Percentiles rank a stretch among this genome's conserved stretches.
Evolutionary conservation across 192 early-diverging fungal species (phyloP).

Genomic region (Lunasporangiospora selenospora): DNA sequence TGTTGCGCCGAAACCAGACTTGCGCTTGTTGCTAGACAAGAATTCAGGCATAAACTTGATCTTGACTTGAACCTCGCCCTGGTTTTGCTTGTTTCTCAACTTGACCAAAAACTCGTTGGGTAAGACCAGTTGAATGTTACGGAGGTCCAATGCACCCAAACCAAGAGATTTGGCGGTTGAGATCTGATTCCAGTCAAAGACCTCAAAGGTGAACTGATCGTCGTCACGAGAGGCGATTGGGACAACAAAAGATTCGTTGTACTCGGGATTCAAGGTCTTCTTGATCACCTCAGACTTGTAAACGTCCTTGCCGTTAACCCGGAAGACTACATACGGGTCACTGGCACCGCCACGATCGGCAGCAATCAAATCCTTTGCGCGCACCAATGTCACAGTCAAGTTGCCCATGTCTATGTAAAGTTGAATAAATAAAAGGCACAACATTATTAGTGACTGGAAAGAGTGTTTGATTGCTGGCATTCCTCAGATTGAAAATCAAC

Average conservation of each 20-base stretch:
- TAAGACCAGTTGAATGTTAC: slow-evolving; percentile 58
- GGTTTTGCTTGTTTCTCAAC: slow-evolving; percentile 43
- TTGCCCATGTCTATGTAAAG: slow-evolving; percentile 63
- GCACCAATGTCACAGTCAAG: slow-evolving; percentile 63
- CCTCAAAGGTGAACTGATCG: slow-evolving; percentile 64
- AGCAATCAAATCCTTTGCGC: slow-evolving; percentile 65
- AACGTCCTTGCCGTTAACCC: slow-evolving; percentile 68
- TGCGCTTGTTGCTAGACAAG: slow-evolving; percentile 20
- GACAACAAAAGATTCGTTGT: slow-evolving; percentile 69
- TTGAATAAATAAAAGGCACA: background rate
- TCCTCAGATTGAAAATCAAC: too few species aligned
- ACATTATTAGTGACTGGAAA: background rate
- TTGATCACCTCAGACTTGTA: slow-evolving; percentile 73
- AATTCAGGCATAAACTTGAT: slow-evolving; percentile 64
- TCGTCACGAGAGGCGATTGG: slow-evolving; percentile 62
- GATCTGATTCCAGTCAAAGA: slow-evolving; percentile 85
- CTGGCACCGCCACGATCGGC: slow-evolving; percentile 76
- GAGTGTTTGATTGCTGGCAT: background rate
- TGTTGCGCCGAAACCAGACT: slow-evolving; percentile 53
- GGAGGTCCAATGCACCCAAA: slow-evolving; percentile 56
- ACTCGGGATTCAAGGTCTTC: slow-evolving; percentile 77
- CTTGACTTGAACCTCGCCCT: slow-evolving; percentile 57
- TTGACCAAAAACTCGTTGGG: slow-evolving; percentile 52
- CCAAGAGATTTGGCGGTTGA: slow-evolving; percentile 68
- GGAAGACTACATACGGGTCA: slow-evolving; percentile 76